Base-by-base conservation (phyloP, 1,139 yeast species). In the Geotrichum aggregatum region DNA sequence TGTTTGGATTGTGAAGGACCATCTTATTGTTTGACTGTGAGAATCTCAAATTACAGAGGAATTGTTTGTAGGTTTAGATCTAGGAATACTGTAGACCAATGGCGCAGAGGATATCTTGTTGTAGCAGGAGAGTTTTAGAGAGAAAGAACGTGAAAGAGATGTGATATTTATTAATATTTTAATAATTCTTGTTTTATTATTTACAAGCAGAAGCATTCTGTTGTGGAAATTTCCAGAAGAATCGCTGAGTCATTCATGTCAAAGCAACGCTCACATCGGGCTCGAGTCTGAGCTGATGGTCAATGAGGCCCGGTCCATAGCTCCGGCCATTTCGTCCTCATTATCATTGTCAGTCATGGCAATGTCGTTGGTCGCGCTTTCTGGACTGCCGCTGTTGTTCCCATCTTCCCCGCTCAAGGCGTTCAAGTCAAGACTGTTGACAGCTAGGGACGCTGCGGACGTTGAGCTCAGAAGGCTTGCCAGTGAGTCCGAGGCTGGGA, bases 1-100 rank as follows among this genome's bases (percentile, higher is more conserved):
- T 83, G 68, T 83, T 83, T 44, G 88, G 88, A 72, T 83, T 83
- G 65, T 82, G 82, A 43, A 83, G 81, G 49, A 80, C 88, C 88
- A 83, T 83, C 52, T 41, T 59, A 24, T 24, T 24, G 5, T 24
- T 8, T 44, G 18, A 28, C 6, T 5, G 3, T 14, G 41, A 13
- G 26, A 21, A n/a, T 11, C 10, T 41, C 6, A 13, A 22, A 26
- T 16, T 16, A 16, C n/a, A 41, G 21, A 18, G 14, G 7, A 22
- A 5, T 22, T 5, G 21, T 30, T 16, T 41, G 34, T 19, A 41
- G 16, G 31, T 14, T 4, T 11, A 30, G n/a, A n/a, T n/a, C n/a
- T n/a, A n/a, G n/a, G n/a, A n/a, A n/a, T n/a, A n/a, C n/a, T n/a
- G n/a, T n/a, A n/a, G n/a, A n/a, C n/a, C n/a, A n/a, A n/a, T n/a